Percentiles rank a stretch among this genome's conserved stretches.
These are phyloP conservation scores for Penicillium decumbens DNA, from an alignment of 2,329 filamentous ascomycete species.

Conservation along the genomic window DNA sequence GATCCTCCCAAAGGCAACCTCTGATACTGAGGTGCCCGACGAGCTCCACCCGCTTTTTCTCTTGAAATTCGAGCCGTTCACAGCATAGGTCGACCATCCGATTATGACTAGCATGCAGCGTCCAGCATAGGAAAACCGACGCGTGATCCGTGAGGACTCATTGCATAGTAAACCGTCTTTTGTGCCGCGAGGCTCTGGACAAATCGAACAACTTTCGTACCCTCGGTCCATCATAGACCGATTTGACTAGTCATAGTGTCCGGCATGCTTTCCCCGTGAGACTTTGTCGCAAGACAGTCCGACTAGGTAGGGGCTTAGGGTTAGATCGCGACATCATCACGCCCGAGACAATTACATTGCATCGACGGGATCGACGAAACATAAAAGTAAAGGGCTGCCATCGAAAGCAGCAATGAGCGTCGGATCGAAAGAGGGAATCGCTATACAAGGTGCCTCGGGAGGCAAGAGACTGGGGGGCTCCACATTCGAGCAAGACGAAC, in stretches of 20 bases:
- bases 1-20: constrained; percentile 48
- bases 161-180: constrained; percentile 47
- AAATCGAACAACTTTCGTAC: constrained; percentile 34
- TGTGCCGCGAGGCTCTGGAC: constrained; percentile 45
- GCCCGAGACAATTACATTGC: constrained; percentile 40
- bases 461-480: constrained; percentile 38
- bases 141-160: constrained; percentile 39
- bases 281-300: constrained; percentile 45
- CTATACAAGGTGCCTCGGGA: constrained; percentile 51
- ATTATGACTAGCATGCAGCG: constrained; percentile 58
- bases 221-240: constrained; percentile 31
- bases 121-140: constrained; percentile 54
- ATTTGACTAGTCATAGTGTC: constrained; percentile 60
- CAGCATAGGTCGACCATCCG: constrained; percentile 52
- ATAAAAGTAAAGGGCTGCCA: constrained; percentile 34
- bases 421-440: constrained; percentile 72
- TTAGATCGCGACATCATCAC: constrained; percentile 84
- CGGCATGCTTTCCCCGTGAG: constrained; percentile 68
- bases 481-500: constrained; percentile 15
- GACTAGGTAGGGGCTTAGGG: constrained; percentile 80
- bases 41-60: constrained; percentile 51
- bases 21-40: constrained; percentile 47
- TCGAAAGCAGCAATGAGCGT: constrained; percentile 52
- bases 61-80: constrained; percentile 29
- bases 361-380: constrained; percentile 28